Evolutionary conservation across 345 rosid genomes (phyloP).

Genomic region (Populus nigra): DNA sequence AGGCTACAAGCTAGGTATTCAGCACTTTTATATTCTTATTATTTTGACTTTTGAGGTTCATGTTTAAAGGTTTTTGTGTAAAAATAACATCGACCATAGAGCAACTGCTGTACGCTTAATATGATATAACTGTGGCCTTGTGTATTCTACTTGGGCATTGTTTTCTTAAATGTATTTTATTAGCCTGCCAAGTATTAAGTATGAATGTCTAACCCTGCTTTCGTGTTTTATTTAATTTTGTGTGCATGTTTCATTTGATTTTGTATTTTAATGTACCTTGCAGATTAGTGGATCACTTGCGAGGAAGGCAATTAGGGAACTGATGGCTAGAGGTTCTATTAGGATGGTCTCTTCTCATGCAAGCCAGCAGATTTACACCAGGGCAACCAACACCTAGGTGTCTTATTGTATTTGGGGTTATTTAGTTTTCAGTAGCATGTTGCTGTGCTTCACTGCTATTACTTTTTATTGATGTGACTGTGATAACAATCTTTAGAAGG

Average conservation of each 20-base stretch:
- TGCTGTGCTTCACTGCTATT: neutral
- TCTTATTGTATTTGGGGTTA: neutral
- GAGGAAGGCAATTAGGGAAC: constrained; percentile 62
- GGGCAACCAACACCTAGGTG: constrained; percentile 47
- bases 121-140: neutral
- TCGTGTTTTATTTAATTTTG: neutral
- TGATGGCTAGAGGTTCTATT: constrained; percentile 76
- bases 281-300: constrained; percentile 79
- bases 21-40: too few species aligned
- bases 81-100: too few species aligned
- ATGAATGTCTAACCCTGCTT: neutral
- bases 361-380: constrained; percentile 82
- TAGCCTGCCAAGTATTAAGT: neutral
- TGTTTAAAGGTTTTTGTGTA: too few species aligned
- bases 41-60: too few species aligned
- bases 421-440: constrained; percentile 3
- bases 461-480: neutral
- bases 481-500: neutral
- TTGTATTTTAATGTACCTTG: neutral
- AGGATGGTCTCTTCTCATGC: constrained; percentile 74
- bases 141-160: neutral
- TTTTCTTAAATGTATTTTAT: neutral
- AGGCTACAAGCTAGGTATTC: too few species aligned
- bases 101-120: too few species aligned
- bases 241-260: neutral